These are phyloP conservation scores for Linnemannia hyalina DNA, from an alignment of 192 early-diverging fungal genomes.

Conservation along the genomic window DNA sequence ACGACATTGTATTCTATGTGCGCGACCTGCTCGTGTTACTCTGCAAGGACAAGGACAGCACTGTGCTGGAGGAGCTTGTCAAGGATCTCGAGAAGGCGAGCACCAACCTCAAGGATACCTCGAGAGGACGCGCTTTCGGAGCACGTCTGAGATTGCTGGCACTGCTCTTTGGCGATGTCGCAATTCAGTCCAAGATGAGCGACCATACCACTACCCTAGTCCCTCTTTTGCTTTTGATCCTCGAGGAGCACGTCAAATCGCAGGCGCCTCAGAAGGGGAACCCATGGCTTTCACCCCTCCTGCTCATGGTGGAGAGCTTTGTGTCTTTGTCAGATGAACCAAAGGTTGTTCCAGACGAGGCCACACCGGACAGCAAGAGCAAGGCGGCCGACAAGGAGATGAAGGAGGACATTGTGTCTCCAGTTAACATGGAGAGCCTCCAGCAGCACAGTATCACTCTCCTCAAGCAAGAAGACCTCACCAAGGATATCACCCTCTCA, in stretches of 20 bases:
- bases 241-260: constrained; percentile 20
- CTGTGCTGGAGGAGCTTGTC: constrained; percentile 39
- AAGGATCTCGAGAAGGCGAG: constrained; percentile 33
- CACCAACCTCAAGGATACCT: neutral
- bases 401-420: constrained; percentile 60
- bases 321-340: constrained; percentile 78
- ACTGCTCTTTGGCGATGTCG: constrained; percentile 68
- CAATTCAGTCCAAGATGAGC: constrained; percentile 62
- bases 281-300: constrained; percentile 68
- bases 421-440: constrained; percentile 45
- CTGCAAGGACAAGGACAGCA: constrained; percentile 61
- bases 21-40: constrained; percentile 74
- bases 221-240: constrained; percentile 34
- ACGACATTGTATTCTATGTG: constrained; percentile 75
- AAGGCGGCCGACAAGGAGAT: constrained; percentile 49
- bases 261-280: constrained; percentile 37
- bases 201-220: constrained; percentile 35
- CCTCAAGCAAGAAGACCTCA: constrained; percentile 52
- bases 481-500: constrained; percentile 71
- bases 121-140: constrained; percentile 52
- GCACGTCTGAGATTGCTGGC: constrained; percentile 72
- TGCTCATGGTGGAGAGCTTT: constrained; percentile 76
- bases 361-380: constrained; percentile 36
- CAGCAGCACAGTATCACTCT: constrained; percentile 56
- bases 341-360: constrained; percentile 38